Base-by-base conservation (phyloP, 805 yeast species). In the Priceomyces fermenticarens region DNA sequence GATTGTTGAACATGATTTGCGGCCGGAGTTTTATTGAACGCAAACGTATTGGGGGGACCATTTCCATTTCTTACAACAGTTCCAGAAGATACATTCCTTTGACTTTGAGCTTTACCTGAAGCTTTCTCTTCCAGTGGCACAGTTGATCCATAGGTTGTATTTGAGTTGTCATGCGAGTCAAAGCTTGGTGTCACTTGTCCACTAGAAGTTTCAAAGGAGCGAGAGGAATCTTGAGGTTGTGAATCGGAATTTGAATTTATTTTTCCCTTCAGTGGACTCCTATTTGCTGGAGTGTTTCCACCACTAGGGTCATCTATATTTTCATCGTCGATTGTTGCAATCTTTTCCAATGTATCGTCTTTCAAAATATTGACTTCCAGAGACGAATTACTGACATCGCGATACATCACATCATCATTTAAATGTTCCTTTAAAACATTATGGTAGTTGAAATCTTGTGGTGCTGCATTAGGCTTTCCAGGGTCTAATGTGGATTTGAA, bases 401-500 rank as follows among this genome's bases (percentile, higher is more conserved):
- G 31, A 7, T 36, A 36, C 39, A 43, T 36, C 17, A 28, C 12
- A 9, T 35, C 20, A 27, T 41, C 43, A 12, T 32, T 16, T 17
- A 16, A 13, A 30, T 42, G 43, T 27, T 32, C 44, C n/a, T 41
- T 51, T 25, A 60, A 46, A n/a, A 52, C 36, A 13, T 46, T 39
- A 13, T 54, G 55, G 16, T 55, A 37, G 35, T 55, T 56, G 11
- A 46, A 13, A 14, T 28, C 20, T 20, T 23, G 20, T 30, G 43
- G 32, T 13, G 47, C 71, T 20, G 67, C 44, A 3, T 14, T 30
- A 8, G 65, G 64, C 43, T 62, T 69, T 0, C 73, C 75, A 2
- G 80, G 80, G 49, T 75, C 80, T 58, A 75, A 58, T 2, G 75
- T 70, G 30, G 66, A 58, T 38, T 63, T 53, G 37, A 45, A 57